phyloP scores from a whole-genome alignment of 176 grass and related monocot species.

The Thinopyrum elongatum region DNA sequence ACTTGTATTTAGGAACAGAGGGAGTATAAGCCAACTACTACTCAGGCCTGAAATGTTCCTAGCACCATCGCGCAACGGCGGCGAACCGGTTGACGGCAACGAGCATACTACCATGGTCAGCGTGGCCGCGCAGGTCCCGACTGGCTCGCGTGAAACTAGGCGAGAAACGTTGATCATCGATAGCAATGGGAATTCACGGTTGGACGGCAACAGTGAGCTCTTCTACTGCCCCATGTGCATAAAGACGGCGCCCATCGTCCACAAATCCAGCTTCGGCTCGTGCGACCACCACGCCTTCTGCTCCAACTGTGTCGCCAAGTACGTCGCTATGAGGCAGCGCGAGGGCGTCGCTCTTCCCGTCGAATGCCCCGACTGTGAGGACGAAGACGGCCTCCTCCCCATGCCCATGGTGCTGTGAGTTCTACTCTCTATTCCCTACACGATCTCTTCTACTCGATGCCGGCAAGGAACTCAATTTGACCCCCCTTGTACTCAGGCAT shows the following conservation, averaged over 20 bases:
- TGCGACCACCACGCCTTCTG: background rate
- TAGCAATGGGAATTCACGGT: background rate
- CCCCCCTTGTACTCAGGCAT: too few species aligned
- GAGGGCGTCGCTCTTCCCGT: rapidly evolving
- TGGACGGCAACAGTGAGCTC: background rate
- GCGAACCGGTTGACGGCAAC: background rate
- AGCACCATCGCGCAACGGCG: background rate
- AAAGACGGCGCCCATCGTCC: background rate
- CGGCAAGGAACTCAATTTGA: too few species aligned
- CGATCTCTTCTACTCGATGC: too few species aligned
- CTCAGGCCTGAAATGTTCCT: background rate
- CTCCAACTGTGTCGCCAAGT: background rate
- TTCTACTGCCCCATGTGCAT: too few species aligned
- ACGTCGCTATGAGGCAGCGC: background rate
- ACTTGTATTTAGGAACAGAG: too few species aligned
- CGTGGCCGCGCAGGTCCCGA: too few species aligned
- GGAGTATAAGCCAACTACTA: background rate
- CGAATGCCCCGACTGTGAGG: background rate
- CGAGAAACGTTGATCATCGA: background rate
- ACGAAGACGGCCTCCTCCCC: too few species aligned
- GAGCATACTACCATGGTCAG: background rate
- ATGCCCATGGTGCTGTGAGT: too few species aligned
- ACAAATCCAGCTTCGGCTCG: background rate
- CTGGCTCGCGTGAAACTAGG: too few species aligned
- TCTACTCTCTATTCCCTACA: too few species aligned